phyloP scores from a whole-genome alignment of 2,329 filamentous ascomycete species.

The Talaromyces sp. region DNA sequence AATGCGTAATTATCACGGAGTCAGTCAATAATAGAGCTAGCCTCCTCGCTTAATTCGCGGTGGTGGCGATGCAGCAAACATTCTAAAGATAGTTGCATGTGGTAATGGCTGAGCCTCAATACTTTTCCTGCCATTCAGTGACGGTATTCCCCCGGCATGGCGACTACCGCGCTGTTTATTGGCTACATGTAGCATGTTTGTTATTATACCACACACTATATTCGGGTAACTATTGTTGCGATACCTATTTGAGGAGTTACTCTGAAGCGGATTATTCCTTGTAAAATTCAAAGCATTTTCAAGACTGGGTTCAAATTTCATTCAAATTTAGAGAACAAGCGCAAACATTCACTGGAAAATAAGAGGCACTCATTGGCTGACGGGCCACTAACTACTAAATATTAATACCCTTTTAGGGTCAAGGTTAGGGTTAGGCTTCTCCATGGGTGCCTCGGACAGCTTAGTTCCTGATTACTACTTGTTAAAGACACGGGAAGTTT shows the following conservation, averaged over 20 bases:
- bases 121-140: background rate
- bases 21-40: background rate
- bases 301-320: background rate
- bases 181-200: background rate
- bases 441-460: background rate
- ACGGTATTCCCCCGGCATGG: background rate
- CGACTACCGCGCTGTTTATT: background rate
- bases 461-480: no score
- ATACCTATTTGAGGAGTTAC: no score
- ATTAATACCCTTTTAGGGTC: background rate
- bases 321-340: no score
- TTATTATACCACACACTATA: background rate
- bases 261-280: background rate
- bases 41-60: background rate
- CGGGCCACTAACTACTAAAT: background rate
- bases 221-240: background rate
- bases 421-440: background rate
- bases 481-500: no score
- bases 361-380: background rate
- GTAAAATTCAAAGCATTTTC: background rate
- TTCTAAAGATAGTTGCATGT: background rate
- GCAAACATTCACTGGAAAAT: no score
- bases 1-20: background rate
- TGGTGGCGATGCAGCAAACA: background rate
- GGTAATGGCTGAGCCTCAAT: background rate